Conservation (phyloP, 1,284 basidiomycete species). For the Pseudozyma sp. region DNA sequence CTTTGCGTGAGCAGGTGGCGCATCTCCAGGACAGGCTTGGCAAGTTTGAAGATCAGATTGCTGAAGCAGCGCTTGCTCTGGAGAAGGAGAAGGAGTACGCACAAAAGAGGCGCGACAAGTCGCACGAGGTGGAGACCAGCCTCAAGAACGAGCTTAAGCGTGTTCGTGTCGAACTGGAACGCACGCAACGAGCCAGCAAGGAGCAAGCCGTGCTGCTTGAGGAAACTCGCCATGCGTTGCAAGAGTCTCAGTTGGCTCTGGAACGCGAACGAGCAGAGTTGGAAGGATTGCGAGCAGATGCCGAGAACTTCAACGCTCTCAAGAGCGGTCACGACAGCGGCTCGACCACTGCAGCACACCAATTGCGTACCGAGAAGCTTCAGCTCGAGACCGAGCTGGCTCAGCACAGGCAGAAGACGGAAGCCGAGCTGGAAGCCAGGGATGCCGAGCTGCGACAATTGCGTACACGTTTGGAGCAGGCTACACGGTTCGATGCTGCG, state of each 20-base stretch:
- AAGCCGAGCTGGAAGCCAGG: conserved; percentile 71
- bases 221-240: conserved; percentile 81
- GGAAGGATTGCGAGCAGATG: conserved; percentile 81
- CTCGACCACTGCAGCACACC: conserved; percentile 28
- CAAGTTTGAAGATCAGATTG: conserved; percentile 84
- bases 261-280: conserved; percentile 93
- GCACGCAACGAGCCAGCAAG: conserved; percentile 64
- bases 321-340: conserved; percentile 31
- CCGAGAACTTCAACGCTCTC: conserved; percentile 47
- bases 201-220: conserved; percentile 30
- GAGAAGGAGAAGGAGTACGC: conserved; percentile 79
- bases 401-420: conserved; percentile 6
- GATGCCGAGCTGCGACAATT: conserved; percentile 39
- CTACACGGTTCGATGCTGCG: conserved; percentile 18
- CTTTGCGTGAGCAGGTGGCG: conserved; percentile 83
- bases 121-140: conserved; percentile 77
- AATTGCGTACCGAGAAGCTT: conserved; percentile 48
- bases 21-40: conserved; percentile 84
- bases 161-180: conserved; percentile 75
- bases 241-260: conserved; percentile 86
- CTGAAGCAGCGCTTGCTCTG: conserved; percentile 78
- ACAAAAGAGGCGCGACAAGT: conserved; percentile 74
- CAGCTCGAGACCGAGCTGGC: conserved; percentile 71
- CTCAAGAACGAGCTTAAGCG: conserved; percentile 57
- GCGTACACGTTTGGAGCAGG: conserved; percentile 68